A percentile compares a stretch with the other conserved stretches of the same genome.
Evolutionary conservation across 352 stramenopile species (phyloP).

Genomic region (Blastocystis sp.): DNA sequence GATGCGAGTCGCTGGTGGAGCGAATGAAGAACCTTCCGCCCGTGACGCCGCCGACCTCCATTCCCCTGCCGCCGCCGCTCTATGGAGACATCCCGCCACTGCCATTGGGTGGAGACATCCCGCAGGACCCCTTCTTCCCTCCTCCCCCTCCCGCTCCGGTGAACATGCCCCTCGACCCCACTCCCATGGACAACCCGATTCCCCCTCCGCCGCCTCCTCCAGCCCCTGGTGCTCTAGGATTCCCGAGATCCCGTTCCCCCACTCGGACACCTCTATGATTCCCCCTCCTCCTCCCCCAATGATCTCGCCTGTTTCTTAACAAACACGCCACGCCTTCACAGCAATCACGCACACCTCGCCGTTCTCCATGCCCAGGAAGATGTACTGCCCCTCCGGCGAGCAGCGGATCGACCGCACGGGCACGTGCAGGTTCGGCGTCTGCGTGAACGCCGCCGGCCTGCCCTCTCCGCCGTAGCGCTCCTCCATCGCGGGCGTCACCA

Average conservation of each 20-base stretch:
- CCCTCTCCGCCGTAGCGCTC: constrained; percentile 61
- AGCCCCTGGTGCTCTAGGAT: background rate
- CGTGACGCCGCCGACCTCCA: too few species aligned
- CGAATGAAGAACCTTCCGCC: too few species aligned
- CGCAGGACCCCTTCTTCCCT: background rate
- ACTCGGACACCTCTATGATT: too few species aligned
- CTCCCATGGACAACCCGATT: background rate
- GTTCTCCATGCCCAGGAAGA: constrained; percentile 67
- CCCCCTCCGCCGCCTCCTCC: background rate
- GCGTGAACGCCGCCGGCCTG: constrained; percentile 31
- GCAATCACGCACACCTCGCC: constrained; percentile 66
- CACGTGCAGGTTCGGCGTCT: constrained; percentile 58
- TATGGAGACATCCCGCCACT: too few species aligned
- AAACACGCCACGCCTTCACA: constrained; percentile 41
- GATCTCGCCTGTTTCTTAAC: constrained; percentile 2
- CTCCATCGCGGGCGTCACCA: constrained; percentile 12
- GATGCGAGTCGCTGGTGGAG: too few species aligned
- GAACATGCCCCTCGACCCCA: too few species aligned
- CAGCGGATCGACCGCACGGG: constrained; percentile 15
- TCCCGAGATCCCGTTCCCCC: background rate
- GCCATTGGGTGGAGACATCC: background rate
- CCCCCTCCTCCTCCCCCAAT: background rate
- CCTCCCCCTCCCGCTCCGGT: background rate
- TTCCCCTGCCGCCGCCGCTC: too few species aligned
- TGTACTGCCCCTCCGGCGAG: constrained; percentile 46